Evolutionary conservation across 1,284 basidiomycete species (phyloP).

Genomic region (Rhodofomes roseus): DNA sequence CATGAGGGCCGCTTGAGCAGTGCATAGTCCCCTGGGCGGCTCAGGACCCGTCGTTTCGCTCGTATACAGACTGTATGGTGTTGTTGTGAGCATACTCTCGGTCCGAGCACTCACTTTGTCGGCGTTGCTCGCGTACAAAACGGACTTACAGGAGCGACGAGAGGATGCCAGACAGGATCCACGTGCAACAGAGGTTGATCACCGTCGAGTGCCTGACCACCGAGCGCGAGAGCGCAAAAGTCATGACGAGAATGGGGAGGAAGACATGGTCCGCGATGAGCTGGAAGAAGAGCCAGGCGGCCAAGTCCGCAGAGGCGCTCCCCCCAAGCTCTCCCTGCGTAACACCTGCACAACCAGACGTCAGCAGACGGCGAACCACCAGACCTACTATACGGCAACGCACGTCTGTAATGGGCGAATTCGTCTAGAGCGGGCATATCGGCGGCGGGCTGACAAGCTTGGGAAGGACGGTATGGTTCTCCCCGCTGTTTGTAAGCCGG

Average conservation of each 20-base stretch:
- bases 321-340: constrained; percentile 15
- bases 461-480: background rate
- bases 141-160: constrained; percentile 39
- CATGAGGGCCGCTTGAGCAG: constrained; percentile 41
- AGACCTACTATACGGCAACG: background rate
- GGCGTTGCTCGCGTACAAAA: background rate
- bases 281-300: constrained; percentile 42
- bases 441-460: background rate
- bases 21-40: constrained; percentile 37
- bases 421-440: background rate
- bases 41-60: constrained; percentile 36
- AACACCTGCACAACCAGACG: constrained; percentile 11
- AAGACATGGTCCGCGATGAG: constrained; percentile 45
- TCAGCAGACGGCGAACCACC: background rate
- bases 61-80: constrained; percentile 25
- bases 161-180: constrained; percentile 31
- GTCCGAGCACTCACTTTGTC: constrained; percentile 17
- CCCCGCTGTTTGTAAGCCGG: background rate
- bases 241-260: constrained; percentile 45
- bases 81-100: constrained; percentile 25
- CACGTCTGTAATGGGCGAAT: constrained; percentile 5
- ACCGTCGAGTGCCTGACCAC: constrained; percentile 42
- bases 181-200: constrained; percentile 50
- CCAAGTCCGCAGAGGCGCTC: constrained; percentile 18
- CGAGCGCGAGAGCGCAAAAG: constrained; percentile 39